These are phyloP conservation scores for Monilinia aucupariae DNA, from an alignment of 2,329 filamentous ascomycete genomes.

Conservation along the genomic window DNA sequence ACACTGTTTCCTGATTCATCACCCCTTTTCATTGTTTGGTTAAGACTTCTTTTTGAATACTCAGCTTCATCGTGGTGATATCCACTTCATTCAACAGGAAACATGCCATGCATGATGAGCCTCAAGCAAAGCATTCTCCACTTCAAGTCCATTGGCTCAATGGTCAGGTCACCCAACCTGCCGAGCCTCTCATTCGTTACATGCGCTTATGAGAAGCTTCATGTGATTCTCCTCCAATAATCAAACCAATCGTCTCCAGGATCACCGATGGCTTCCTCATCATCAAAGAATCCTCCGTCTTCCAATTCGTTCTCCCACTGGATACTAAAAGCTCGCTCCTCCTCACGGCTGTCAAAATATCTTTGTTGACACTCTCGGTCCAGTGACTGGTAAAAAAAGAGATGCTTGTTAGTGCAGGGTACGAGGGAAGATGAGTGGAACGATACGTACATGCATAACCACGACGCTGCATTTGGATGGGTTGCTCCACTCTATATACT, in stretches of 20 bases:
- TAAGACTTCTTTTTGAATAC: no score
- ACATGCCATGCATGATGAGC: no score
- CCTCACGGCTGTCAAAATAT: not conserved
- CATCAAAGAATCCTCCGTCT: slow-evolving; percentile 3
- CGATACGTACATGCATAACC: slow-evolving; percentile 13
- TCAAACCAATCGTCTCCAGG: slow-evolving; percentile 14
- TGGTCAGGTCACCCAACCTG: no score
- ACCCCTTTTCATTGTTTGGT: no score
- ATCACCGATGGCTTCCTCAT: not conserved
- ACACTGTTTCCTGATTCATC: no score
- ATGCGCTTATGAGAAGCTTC: not conserved
- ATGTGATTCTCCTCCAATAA: not conserved
- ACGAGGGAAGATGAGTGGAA: not conserved
- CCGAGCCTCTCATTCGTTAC: not conserved
- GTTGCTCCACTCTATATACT: not conserved
- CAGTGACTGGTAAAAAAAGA: slow-evolving; percentile 1
- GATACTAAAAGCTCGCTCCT: not conserved
- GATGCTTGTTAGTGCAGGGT: not conserved
- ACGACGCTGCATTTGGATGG: not conserved
- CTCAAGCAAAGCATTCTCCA: no score
- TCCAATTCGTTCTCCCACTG: slow-evolving; percentile 10
- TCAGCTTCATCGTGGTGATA: no score
- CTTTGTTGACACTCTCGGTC: slow-evolving; percentile 10
- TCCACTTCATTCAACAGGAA: no score
- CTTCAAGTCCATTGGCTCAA: no score